Percentiles rank a stretch among this genome's conserved stretches.
phyloP scores from a whole-genome alignment of 2,329 filamentous ascomycete genomes.

The Phyllachora maydis region DNA sequence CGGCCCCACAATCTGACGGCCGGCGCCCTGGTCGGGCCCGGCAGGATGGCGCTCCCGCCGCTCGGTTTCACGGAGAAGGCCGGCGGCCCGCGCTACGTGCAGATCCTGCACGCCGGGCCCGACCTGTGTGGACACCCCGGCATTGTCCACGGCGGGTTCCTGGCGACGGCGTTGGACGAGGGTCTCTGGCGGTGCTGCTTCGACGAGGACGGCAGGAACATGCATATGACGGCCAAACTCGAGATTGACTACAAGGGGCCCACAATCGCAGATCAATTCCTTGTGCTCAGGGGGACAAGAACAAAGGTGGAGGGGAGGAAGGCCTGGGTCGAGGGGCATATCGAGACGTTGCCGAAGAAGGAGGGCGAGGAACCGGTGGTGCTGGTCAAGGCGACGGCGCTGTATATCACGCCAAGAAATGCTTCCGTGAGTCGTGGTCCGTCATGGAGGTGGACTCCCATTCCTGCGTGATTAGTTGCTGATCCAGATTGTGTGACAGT shows the following conservation, averaged over 20 bases:
- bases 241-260: slow-evolving; percentile 69
- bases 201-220: slow-evolving; percentile 65
- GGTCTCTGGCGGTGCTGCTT: slow-evolving; percentile 78
- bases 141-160: slow-evolving; percentile 73
- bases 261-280: slow-evolving; percentile 50
- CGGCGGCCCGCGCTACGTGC: slow-evolving; percentile 48
- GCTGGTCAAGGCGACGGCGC: slow-evolving; percentile 61
- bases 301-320: slow-evolving; percentile 80
- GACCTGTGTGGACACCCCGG: slow-evolving; percentile 78
- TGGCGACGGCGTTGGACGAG: slow-evolving; percentile 88
- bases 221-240: slow-evolving; percentile 72
- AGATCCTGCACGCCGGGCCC: slow-evolving; percentile 56
- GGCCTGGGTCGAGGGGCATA: slow-evolving; percentile 75
- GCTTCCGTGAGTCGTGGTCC: slow-evolving; percentile 57
- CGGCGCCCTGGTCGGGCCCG: slow-evolving; percentile 55
- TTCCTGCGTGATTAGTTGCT: no score
- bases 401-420: slow-evolving; percentile 78
- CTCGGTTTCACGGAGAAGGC: slow-evolving; percentile 53
- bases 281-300: slow-evolving; percentile 63
- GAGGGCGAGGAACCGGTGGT: slow-evolving; percentile 42
- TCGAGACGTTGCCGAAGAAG: slow-evolving; percentile 52
- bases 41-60: slow-evolving; percentile 64
- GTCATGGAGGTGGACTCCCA: no score
- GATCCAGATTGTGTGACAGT: no score
- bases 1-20: slow-evolving; percentile 62